phyloP scores from a whole-genome alignment of 495 filamentous ascomycete genomes.

The Penicillium salamii region DNA sequence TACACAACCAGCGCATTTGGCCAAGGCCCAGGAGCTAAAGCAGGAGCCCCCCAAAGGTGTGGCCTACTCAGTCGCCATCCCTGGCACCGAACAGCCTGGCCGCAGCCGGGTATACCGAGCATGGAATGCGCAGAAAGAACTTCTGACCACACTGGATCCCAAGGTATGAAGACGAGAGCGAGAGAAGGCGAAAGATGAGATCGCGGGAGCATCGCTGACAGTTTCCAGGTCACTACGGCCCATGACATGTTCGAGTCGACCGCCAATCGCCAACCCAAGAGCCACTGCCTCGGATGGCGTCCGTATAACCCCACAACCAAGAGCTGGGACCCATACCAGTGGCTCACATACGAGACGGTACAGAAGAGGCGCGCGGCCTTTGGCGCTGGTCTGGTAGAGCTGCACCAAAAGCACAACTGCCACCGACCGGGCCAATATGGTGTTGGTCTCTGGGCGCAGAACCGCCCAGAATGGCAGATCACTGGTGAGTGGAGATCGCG shows the following conservation, averaged over 20 bases:
- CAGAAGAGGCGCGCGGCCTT: conserved; percentile 78
- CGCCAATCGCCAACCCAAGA: conserved; percentile 57
- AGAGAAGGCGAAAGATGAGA: background rate
- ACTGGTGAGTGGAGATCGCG: conserved; percentile 53
- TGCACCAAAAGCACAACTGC: conserved; percentile 70
- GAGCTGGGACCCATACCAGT: conserved; percentile 73
- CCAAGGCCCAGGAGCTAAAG: conserved; percentile 40
- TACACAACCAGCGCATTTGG: conserved; percentile 38
- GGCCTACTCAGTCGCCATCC: conserved; percentile 60
- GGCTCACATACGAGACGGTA: conserved; percentile 80
- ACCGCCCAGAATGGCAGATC: conserved; percentile 97
- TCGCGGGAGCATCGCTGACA: background rate
- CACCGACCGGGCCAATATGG: conserved; percentile 64
- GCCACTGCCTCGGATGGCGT: conserved; percentile 73
- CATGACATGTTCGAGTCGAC: conserved; percentile 80
- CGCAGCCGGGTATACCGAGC: conserved; percentile 78
- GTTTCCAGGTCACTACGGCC: conserved; percentile 57
- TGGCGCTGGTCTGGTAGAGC: conserved; percentile 79
- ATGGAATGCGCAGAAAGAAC: conserved; percentile 68
- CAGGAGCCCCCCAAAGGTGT: conserved; percentile 42
- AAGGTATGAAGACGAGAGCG: conserved; percentile 42
- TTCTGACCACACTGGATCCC: conserved; percentile 74
- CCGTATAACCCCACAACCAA: conserved; percentile 75
- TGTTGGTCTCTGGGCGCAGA: conserved; percentile 92
- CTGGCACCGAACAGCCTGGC: conserved; percentile 69